Evolutionary conservation across 805 yeast species (phyloP).

Genomic region (Yamadazyma philogaea): DNA sequence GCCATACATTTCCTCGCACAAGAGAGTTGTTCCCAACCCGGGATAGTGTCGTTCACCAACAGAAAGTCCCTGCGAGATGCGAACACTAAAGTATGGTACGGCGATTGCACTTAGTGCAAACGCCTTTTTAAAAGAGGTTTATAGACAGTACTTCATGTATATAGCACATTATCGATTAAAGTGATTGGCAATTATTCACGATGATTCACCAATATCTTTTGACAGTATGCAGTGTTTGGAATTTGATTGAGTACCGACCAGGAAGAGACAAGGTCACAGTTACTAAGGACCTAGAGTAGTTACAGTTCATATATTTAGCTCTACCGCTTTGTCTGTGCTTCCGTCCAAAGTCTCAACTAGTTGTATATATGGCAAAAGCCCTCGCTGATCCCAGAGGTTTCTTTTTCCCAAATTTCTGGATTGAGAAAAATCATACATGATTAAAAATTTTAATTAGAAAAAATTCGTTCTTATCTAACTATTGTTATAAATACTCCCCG

Average conservation of each 20-base stretch:
- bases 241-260: too few relatives aligned
- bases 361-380: too few relatives aligned
- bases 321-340: background rate
- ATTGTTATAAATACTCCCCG: slow-evolving; percentile 4
- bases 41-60: slow-evolving; percentile 4
- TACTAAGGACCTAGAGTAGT: too few relatives aligned
- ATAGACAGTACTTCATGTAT: background rate
- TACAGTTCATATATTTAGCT: too few relatives aligned
- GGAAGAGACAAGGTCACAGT: too few relatives aligned
- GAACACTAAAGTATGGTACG: slow-evolving; percentile 4
- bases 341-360: too few relatives aligned
- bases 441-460: background rate
- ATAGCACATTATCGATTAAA: background rate
- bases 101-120: slow-evolving; percentile 1
- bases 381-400: too few relatives aligned
- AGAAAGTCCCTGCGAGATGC: slow-evolving; percentile 4
- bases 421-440: slow-evolving; percentile 2
- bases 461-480: background rate
- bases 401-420: slow-evolving; percentile 2
- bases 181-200: background rate
- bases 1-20: background rate
- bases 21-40: background rate
- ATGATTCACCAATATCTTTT: background rate
- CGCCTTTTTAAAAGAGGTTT: background rate
- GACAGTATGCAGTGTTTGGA: background rate